phyloP scores from a whole-genome alignment of 202 grass and related monocot species.

The Schoenoplectus tabernaemontani region DNA sequence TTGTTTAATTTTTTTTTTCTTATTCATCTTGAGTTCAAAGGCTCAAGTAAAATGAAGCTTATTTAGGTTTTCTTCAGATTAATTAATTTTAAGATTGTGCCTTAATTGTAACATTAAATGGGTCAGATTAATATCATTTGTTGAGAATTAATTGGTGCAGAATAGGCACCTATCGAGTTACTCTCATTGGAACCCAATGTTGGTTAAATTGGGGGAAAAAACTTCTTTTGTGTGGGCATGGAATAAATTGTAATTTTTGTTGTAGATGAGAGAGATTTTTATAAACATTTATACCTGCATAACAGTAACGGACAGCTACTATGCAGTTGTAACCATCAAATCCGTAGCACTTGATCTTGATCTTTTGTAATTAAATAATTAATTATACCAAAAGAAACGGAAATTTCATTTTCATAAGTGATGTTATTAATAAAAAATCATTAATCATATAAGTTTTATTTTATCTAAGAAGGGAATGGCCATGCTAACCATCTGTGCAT shows the following conservation, averaged over 20 bases:
- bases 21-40: not conserved
- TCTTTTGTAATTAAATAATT: not conserved
- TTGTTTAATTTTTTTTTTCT: not conserved
- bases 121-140: no score
- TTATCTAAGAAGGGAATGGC: not conserved
- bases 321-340: not conserved
- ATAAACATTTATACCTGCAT: no score
- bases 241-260: no score
- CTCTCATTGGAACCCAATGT: no score
- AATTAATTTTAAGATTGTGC: not conserved
- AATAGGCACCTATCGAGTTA: no score
- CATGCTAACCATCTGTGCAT: not conserved
- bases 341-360: not conserved
- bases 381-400: conserved; percentile 22
- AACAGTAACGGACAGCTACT: not conserved
- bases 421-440: not conserved
- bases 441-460: not conserved
- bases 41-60: no score
- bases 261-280: no score
- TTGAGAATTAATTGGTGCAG: no score
- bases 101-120: no score
- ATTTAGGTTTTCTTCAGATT: not conserved
- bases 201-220: no score
- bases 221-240: no score
- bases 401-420: conserved; percentile 30